Base-by-base conservation (phyloP, 192 early-diverging fungal genomes). In the Physocladia obscura region DNA sequence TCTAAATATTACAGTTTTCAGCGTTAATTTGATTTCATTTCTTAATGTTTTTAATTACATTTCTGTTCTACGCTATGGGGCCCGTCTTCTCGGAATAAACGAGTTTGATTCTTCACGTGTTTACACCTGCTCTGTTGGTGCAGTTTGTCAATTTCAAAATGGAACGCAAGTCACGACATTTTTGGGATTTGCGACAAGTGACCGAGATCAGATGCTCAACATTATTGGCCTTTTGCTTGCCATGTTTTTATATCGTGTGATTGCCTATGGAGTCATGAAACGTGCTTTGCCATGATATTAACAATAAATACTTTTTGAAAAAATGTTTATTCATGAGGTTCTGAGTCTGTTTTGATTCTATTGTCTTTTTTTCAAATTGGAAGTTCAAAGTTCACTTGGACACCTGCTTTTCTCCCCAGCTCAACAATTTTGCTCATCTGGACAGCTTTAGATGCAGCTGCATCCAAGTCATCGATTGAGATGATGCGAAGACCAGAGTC, bases 401-500 rank as follows among this genome's bases (percentile, higher is more conserved):
- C 85, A 29, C 89, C 79, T 51, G 91, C 90, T 63, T 91, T 71
- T 56, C 89, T 82, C 32, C 89, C 90, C 75, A 92, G 76, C 57
- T 86, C 80, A 52, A 93, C 90, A 80, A 95, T 93, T 60, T 91
- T 88, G 76, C 86, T 85, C 76, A 94, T 81, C 63, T 86, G 77
- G n/a, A 95, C 94, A 49, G 89, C 88, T 84, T 93, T 94, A 40
- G 76, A 79, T 24, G 97, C 96, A 54, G 97, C 97, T 76, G 93
- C 89, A 78, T 98, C 97, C 62, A 99, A 82, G 77, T 97, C 93
- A 75, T 99, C 95, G 67, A 89, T 87, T 52, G 95, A 85, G 81
- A 94, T 90, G 74, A 98, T 98, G 56, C 90, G 83, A 57, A 99
- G 87, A 27, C 92, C 93, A 57, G 92, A 95, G 73, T 95, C 89